Evolutionary conservation across 2,329 filamentous ascomycete genomes (phyloP), one percentile per base, ranked within the genome.

Genomic region (Fusarium sp.): DNA sequence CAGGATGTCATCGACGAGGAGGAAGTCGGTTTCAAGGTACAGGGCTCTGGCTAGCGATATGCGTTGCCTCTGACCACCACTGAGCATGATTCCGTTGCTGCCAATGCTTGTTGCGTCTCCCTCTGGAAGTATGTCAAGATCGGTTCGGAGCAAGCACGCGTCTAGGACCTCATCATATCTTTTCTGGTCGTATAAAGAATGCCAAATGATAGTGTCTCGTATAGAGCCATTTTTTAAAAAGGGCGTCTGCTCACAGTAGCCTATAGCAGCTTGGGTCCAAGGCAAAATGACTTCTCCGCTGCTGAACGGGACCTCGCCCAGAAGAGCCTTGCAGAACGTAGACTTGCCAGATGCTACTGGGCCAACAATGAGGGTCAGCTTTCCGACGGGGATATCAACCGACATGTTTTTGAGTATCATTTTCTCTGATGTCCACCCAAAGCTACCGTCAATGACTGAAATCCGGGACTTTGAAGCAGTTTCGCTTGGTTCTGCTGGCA

Each of bases 1-100:
- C 6, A 53, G 12, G 6, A 53, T 25, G n/a, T 53, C 51, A 6
- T 53, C 51, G 26, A 53, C 6, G 22, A 53, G 28, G 9, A 34
- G 31, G 1, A 56, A 24, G 4, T 51, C 32, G 13, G 46, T 25
- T 15, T 51, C 40, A 2, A 51, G 46, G 12, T 56, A 56, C 1
- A 56, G 24, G 1, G 53, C 40, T 4, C 53, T 26, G 12, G 53
- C 53, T 6, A 56, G n/a, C n/a, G 40, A 24, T 4, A 56, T 12
- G 10, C 53, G 46, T 10, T 56, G 46, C 10, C 36, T 56, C 22
- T 56, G 53, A 11, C 53, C 53, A 8, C 53, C 53, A 25, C 46
- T 51, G 1, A 56, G 46, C 4, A 31, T 35, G 6, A 51, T 25
- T 2, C 53, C 53, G 5, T 48, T 41, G 1, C 46, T 32, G 0